Evolutionary conservation across 768 basidiomycete genomes (phyloP).

Genomic region (Favolaschia claudopus): DNA sequence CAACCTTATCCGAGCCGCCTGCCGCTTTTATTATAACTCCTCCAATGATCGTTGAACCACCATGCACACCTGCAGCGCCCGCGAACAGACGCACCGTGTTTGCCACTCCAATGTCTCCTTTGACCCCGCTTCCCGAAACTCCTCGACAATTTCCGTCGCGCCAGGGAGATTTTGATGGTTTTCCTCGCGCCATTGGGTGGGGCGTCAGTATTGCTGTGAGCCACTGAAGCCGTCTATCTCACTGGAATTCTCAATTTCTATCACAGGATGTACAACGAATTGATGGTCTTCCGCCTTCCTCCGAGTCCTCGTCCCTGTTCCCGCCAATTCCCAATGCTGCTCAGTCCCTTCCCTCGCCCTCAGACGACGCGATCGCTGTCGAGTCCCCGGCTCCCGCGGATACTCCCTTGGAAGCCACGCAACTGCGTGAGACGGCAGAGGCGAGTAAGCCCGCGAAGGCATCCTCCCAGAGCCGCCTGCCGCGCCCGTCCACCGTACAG

Average conservation of each 20-base stretch:
- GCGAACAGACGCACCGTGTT: slow-evolving; percentile 5
- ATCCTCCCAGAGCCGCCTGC: slow-evolving; percentile 40
- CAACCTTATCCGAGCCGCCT: not conserved
- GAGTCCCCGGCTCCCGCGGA: slow-evolving; percentile 1
- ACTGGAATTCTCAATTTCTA: not conserved
- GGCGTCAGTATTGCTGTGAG: slow-evolving; percentile 22
- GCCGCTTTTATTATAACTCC: not conserved
- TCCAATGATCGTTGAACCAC: slow-evolving; percentile 21
- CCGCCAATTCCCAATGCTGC: slow-evolving; percentile 3
- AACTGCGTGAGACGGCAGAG: slow-evolving; percentile 17
- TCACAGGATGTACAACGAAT: slow-evolving; percentile 18
- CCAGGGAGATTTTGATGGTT: slow-evolving; percentile 28
- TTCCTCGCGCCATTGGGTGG: slow-evolving; percentile 34
- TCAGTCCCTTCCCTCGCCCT: not conserved
- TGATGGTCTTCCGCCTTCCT: slow-evolving; percentile 17
- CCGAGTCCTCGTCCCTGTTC: slow-evolving; percentile 16
- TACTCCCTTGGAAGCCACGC: not conserved
- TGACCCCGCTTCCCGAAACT: slow-evolving; percentile 62
- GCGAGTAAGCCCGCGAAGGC: slow-evolving; percentile 22
- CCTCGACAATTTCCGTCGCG: slow-evolving; percentile 38
- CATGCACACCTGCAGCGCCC: slow-evolving; percentile 32
- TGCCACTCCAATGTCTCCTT: slow-evolving; percentile 45
- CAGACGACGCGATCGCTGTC: not conserved
- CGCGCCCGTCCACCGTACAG: slow-evolving; percentile 38
- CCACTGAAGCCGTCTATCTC: no score